Evolutionary conservation across 139 green algal genomes (phyloP).

Genomic region (Coelastrella sp.): DNA sequence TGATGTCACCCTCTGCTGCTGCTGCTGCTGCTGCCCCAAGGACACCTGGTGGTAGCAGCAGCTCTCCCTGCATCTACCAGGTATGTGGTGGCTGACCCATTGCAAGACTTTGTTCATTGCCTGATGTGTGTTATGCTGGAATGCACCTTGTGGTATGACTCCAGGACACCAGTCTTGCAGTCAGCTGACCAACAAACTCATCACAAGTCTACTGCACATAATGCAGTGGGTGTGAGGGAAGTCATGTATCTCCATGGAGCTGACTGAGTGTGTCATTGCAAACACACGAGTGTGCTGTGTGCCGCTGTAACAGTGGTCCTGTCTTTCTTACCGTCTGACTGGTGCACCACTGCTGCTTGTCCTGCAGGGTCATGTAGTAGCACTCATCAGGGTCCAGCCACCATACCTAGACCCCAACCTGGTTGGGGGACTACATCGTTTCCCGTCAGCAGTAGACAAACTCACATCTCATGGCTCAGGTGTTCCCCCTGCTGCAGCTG

Average conservation of each 20-base stretch:
- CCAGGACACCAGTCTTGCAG: no score
- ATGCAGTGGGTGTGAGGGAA: no score
- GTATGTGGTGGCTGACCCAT: background rate
- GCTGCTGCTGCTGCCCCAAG: background rate
- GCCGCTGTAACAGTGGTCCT: no score
- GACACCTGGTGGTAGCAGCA: conserved; percentile 5
- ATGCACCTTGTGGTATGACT: no score
- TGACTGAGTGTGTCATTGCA: no score
- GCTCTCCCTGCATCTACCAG: background rate
- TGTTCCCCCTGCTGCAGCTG: conserved; percentile 4
- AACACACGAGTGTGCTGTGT: no score
- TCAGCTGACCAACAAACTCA: no score
- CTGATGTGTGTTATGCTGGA: background rate
- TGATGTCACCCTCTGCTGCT: background rate
- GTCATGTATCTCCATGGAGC: no score
- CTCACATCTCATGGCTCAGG: conserved; percentile 1
- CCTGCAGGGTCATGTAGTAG: conserved; percentile 25
- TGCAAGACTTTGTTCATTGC: background rate
- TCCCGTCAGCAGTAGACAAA: conserved; percentile 30
- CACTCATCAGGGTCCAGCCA: conserved; percentile 14
- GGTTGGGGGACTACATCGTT: background rate
- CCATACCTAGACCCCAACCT: conserved; percentile 19
- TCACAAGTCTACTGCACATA: no score
- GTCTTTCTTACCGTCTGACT: no score
- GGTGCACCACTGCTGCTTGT: background rate